Conservation (phyloP, 169 alveolate genomes). For the Cryptosporidium tyzzeri region DNA sequence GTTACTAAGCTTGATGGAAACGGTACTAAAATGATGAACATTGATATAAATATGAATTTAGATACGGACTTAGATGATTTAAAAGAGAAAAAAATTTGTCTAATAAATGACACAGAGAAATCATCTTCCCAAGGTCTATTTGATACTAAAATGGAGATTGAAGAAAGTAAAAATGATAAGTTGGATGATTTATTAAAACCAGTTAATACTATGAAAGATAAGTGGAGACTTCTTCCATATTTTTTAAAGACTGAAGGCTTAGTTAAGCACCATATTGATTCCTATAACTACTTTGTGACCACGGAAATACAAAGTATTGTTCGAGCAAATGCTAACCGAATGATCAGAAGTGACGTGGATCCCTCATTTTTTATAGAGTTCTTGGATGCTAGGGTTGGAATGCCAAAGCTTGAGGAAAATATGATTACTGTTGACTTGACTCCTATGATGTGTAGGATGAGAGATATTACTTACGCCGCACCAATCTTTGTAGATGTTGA, state of each 20-base stretch:
- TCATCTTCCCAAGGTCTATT: not conserved
- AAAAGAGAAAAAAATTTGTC: not conserved
- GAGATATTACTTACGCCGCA: slow-evolving; percentile 98
- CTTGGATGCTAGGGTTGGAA: slow-evolving; percentile 89
- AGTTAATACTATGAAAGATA: slow-evolving; percentile 82
- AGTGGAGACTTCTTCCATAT: slow-evolving; percentile 94
- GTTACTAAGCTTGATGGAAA: not conserved
- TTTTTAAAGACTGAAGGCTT: slow-evolving; percentile 93
- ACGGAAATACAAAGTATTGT: slow-evolving; percentile 92
- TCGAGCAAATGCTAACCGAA: slow-evolving; percentile 90
- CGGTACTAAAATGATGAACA: not conserved
- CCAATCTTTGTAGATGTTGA: slow-evolving; percentile 96
- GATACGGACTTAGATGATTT: not conserved
- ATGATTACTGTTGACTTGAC: slow-evolving; percentile 85
- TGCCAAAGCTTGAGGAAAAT: slow-evolving; percentile 90
- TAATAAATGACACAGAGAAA: not conserved
- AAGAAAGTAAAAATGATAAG: not conserved
- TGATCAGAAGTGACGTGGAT: slow-evolving; percentile 88
- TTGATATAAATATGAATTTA: not conserved
- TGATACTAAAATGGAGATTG: not conserved
- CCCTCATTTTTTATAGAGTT: slow-evolving; percentile 88
- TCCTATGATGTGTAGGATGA: slow-evolving; percentile 97
- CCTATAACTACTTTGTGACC: slow-evolving; percentile 93
- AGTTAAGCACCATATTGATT: slow-evolving; percentile 94
- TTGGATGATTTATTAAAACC: slow-evolving; percentile 35